Evolutionary conservation across 2,329 filamentous ascomycete species (phyloP), one percentile per base, ranked within the genome.

Genomic region (Diaporthe velutina): DNA sequence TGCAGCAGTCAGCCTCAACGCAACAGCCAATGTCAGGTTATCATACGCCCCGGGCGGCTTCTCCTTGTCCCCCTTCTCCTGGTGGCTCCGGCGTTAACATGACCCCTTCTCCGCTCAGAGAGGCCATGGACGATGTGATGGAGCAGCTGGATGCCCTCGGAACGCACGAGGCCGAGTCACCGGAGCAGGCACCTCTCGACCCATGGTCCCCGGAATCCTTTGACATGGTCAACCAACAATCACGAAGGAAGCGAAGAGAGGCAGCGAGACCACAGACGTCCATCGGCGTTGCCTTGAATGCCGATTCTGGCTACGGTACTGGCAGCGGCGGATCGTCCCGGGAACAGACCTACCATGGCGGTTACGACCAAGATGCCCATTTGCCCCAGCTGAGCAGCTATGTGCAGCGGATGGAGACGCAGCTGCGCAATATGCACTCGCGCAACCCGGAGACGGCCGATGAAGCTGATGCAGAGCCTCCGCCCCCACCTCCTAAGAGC

Each of bases 111-210:
- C 97, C 97, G 0, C 86, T 99, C 4, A 90, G 97, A 75, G 95
- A 96, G 82, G 97, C 97, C 1, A 99, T 99, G 95, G 96, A 98
- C 81, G 96, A 97, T 83, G 96, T 99, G 5, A 98, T 98, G 91
- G 95, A 97, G 78, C 97, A 97, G 73, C 85, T 99, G 57, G 93
- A 98, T 81, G 95, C 96, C 75, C 94, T 99, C 87, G 93, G 93
- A 25, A 87, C 90, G 55, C 88, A 89, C 73, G 85, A 88, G 30
- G 87, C 76, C 79, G 88, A 90, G 45, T 88, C 90, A 38, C 88
- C 91, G 0, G 88, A 91, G 55, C 85, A 89, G 0, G 0, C 74
- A 12, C 33, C 61, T 7, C 83, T 92, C 12, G 91, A 95, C 80
- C 93, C 95, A 6, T 99, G 97, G 97, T 97, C 95, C 0, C 95